Base-by-base conservation (phyloP, 2,329 filamentous ascomycete species). In the Elsinoe batatas region DNA sequence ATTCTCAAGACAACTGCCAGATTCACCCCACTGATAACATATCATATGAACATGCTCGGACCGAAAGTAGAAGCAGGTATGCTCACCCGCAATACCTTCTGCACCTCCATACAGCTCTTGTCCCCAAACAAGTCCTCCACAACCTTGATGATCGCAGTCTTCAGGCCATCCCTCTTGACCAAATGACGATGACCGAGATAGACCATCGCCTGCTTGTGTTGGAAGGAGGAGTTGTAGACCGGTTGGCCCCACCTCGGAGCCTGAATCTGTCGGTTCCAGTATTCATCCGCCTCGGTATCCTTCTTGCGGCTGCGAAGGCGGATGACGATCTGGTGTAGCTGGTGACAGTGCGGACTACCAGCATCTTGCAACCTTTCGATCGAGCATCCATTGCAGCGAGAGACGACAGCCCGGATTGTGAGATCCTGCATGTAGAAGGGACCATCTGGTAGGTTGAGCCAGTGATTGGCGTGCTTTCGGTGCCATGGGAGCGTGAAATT, bases 401-500 rank as follows among this genome's bases (percentile, higher is more conserved):
- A 6, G 1, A n/a, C 3, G 32, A 51, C 33, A 22, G n/a, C 6
- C 11, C 47, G 47, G 8, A 51, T 20, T 5, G 11, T 15, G 15
- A 51, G 33, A 3, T 51, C 17, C 4, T 13, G 18, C n/a, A 51
- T 38, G 10, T 37, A 20, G 17, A 37, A 51, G 32, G 32, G 11
- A 18, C 18, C 7, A 11, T 33, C 47, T n/a, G 44, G 44, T 12
- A 49, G 44, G 15, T 49, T 35, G 26, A 15, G 20, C 26, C 32
- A 49, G 15, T 49, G 32, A 13, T 8, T 20, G 12, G 26, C 44
- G 3, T 13, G n/a, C 5, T 33, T 10, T n/a, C 44, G 26, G 26
- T 49, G 44, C 44, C 26, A 36, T 2, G 44, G 44, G 8, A 51
- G n/a, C 33, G 47, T 51, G 47, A 37, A 51, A n/a, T n/a, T 15